Conservation (phyloP, 495 filamentous ascomycete genomes). For the Penicillium steckii region DNA sequence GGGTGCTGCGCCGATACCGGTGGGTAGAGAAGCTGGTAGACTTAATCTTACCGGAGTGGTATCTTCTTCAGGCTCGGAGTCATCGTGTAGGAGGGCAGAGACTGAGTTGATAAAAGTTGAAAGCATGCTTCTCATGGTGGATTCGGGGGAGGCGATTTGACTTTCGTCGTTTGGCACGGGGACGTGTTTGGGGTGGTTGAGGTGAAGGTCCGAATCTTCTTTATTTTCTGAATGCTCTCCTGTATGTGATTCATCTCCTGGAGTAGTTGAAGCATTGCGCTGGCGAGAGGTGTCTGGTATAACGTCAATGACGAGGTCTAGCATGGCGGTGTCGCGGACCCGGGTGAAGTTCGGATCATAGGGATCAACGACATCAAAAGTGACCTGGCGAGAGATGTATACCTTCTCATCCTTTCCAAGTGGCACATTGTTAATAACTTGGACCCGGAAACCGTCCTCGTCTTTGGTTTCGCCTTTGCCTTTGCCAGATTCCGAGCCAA, state of each 20-base stretch:
- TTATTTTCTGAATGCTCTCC: constrained; percentile 18
- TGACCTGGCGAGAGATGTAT: constrained; percentile 72
- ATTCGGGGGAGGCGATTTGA: constrained; percentile 38
- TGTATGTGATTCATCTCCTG: constrained; percentile 28
- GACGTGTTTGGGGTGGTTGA: constrained; percentile 17
- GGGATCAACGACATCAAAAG: constrained; percentile 66
- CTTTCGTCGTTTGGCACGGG: constrained; percentile 21
- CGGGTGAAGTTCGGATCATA: constrained; percentile 82
- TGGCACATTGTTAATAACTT: constrained; percentile 73
- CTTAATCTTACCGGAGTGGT: constrained; percentile 36
- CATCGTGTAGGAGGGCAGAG: constrained; percentile 51
- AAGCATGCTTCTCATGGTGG: constrained; percentile 50
- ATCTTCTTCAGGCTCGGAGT: constrained; percentile 19
- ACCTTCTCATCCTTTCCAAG: constrained; percentile 90
- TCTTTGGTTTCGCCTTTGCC: too few species aligned
- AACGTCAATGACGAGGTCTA: constrained; percentile 70
- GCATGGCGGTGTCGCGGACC: constrained; percentile 64
- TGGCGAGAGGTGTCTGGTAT: constrained; percentile 37
- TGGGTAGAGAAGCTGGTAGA: constrained; percentile 68
- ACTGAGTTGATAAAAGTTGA: constrained; percentile 59
- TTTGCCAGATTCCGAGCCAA: too few species aligned
- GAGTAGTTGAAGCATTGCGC: constrained; percentile 40
- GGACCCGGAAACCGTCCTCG: constrained; percentile 61
- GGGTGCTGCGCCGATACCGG: constrained; percentile 73
- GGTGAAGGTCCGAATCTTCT: constrained; percentile 11